Conservation (phyloP, 2,329 filamentous ascomycete species). For the Lachnellula arida region DNA sequence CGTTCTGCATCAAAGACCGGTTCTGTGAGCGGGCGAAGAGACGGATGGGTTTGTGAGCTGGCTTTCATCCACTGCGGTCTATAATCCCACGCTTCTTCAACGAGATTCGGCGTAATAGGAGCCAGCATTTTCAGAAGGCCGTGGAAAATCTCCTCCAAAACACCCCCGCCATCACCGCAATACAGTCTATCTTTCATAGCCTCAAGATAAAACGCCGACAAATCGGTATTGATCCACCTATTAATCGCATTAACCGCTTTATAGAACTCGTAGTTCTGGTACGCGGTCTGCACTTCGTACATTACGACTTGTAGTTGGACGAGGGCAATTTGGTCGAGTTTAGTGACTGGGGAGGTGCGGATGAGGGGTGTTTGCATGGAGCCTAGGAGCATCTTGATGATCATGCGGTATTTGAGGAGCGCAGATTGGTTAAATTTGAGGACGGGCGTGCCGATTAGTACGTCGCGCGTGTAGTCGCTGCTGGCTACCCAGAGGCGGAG, state of each 20-base stretch:
- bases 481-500: slow-evolving; percentile 87
- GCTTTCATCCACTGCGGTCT: slow-evolving; percentile 60
- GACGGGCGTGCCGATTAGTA: slow-evolving; percentile 73
- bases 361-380: slow-evolving; percentile 48
- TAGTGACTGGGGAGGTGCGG: slow-evolving; percentile 46
- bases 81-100: slow-evolving; percentile 85
- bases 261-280: slow-evolving; percentile 74
- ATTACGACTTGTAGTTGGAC: slow-evolving; percentile 66
- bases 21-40: slow-evolving; percentile 33
- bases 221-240: slow-evolving; percentile 73
- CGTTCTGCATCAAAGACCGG: slow-evolving; percentile 13
- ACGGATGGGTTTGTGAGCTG: slow-evolving; percentile 35
- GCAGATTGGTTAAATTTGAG: slow-evolving; percentile 71
- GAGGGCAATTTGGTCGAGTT: slow-evolving; percentile 70
- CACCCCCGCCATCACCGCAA: slow-evolving; percentile 66
- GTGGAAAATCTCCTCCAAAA: slow-evolving; percentile 61
- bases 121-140: slow-evolving; percentile 74
- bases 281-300: slow-evolving; percentile 58
- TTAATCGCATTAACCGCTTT: slow-evolving; percentile 70
- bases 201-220: slow-evolving; percentile 94
- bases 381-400: slow-evolving; percentile 85
- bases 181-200: slow-evolving; percentile 89
- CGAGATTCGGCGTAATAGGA: slow-evolving; percentile 75
- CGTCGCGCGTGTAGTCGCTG: slow-evolving; percentile 86
- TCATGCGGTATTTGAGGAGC: slow-evolving; percentile 83